phyloP scores from a whole-genome alignment of 1,139 yeast species.

The Yamadazyma diospyri region DNA sequence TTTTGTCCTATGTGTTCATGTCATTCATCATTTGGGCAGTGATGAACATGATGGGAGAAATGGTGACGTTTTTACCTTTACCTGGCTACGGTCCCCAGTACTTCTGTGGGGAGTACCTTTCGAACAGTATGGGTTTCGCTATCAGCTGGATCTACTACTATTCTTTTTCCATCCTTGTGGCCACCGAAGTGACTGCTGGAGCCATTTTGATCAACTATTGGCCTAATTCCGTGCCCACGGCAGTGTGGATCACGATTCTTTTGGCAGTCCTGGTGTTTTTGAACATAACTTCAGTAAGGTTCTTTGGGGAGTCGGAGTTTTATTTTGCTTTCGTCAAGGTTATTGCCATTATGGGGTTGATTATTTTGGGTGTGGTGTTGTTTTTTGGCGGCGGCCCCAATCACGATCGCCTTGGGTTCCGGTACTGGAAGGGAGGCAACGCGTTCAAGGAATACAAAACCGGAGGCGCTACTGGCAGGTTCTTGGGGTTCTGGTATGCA shows the following conservation, averaged over 20 bases:
- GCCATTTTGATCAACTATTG: slow-evolving; percentile 54
- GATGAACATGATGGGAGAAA: slow-evolving; percentile 59
- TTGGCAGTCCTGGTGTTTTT: slow-evolving; percentile 34
- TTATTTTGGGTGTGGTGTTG: slow-evolving; percentile 40
- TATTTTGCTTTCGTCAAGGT: slow-evolving; percentile 60
- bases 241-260: slow-evolving; percentile 55
- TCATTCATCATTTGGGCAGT: slow-evolving; percentile 51
- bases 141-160: slow-evolving; percentile 48
- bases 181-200: slow-evolving; percentile 53
- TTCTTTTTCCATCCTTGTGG: slow-evolving; percentile 46
- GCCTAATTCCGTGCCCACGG: slow-evolving; percentile 47
- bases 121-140: slow-evolving; percentile 42
- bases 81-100: slow-evolving; percentile 44
- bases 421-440: slow-evolving; percentile 62
- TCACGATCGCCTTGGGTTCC: slow-evolving; percentile 57
- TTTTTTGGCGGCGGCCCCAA: slow-evolving; percentile 54
- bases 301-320: slow-evolving; percentile 65
- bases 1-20: slow-evolving; percentile 47
- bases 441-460: slow-evolving; percentile 47
- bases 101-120: slow-evolving; percentile 34
- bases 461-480: slow-evolving; percentile 57
- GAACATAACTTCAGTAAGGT: slow-evolving; percentile 44
- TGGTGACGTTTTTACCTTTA: slow-evolving; percentile 56
- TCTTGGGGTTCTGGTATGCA: slow-evolving; percentile 40
- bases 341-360: slow-evolving; percentile 34